Conservation (phyloP, 306 rosid genomes). For the Vachellia pachyceras region DNA sequence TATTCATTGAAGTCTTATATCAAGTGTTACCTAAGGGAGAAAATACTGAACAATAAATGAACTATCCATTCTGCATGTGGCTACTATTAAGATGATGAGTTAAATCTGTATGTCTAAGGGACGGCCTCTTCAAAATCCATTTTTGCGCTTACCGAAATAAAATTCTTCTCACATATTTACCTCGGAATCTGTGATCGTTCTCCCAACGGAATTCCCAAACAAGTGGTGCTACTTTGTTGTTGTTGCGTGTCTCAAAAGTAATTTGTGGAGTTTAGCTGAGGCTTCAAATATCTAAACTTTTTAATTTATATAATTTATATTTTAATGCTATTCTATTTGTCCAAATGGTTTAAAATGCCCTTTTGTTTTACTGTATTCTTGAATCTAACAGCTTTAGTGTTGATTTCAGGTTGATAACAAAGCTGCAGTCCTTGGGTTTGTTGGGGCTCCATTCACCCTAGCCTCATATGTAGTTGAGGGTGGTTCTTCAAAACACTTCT, state of each 20-base stretch:
- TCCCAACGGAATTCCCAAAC: too few species aligned
- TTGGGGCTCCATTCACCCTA: constrained; percentile 96
- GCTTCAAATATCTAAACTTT: constrained; percentile 4
- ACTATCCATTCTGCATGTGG: background rate
- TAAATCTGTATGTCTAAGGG: background rate
- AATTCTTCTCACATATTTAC: too few species aligned
- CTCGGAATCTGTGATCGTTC: too few species aligned
- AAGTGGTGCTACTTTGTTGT: background rate
- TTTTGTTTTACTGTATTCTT: constrained; percentile 11
- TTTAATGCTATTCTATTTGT: background rate
- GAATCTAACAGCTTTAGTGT: constrained; percentile 20
- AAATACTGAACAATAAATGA: too few species aligned
- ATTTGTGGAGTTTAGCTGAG: background rate
- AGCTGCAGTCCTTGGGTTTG: constrained; percentile 96
- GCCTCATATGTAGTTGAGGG: constrained; percentile 99
- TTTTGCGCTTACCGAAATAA: too few species aligned
- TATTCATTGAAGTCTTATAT: background rate
- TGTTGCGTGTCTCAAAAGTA: background rate
- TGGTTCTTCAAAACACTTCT: constrained; percentile 93
- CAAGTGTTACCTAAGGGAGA: background rate
- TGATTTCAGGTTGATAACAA: constrained; percentile 77
- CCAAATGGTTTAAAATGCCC: background rate
- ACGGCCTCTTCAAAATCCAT: too few species aligned
- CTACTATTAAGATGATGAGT: background rate
- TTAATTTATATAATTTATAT: background rate